Base-by-base conservation (phyloP, 1,284 basidiomycete genomes). In the Ceratobasidium sp. region DNA sequence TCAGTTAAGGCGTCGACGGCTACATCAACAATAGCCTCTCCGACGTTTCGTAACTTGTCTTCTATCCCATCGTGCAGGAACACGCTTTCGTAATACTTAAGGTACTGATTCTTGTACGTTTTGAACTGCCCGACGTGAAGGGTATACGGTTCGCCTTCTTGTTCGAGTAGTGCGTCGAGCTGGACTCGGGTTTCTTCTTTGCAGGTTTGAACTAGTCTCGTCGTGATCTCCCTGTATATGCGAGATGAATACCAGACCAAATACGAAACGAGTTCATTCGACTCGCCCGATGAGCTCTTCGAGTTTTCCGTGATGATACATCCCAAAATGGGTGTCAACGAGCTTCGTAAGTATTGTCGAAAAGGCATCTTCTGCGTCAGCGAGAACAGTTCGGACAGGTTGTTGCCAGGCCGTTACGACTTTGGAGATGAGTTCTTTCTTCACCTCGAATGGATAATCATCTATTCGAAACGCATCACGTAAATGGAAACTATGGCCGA, bases 401-500 rank as follows among this genome's bases (percentile, higher is more conserved):
- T 28, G 72, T 1, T 80, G 80, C 93, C 93, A 94, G 63, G 86
- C 80, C 20, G 83, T 72, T 12, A 88, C 87, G 26, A 90, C 84
- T 0, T 83, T 78, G 1, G 83, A 79, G 61, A 94, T 91, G 63
- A 89, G 90, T 0, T 82, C 79, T 5, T 87, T 82, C 40, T 90
- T 89, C 0, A 93, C 91, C 0, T 89, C 85, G 80, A 92, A 94
- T 0, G 93, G 93, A 79, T 88, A 90, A 79, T 89, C 89, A 18
- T 89, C 90, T 69, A n/a, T 1, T 15, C 12, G n/a, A n/a, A 20
- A 15, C 13, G 26, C 7, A 15, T 42, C 23, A 18, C 3, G 1
- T 40, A 55, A 26, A 51, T 68, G 1, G 33, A 23, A n/a, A 12
- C 23, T 13, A n/a, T n/a, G 12, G 7, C 3, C 33, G 3, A 49